Evolutionary conservation across 139 green algal genomes (phyloP).

Genomic region (Zygnema cylindricum): DNA sequence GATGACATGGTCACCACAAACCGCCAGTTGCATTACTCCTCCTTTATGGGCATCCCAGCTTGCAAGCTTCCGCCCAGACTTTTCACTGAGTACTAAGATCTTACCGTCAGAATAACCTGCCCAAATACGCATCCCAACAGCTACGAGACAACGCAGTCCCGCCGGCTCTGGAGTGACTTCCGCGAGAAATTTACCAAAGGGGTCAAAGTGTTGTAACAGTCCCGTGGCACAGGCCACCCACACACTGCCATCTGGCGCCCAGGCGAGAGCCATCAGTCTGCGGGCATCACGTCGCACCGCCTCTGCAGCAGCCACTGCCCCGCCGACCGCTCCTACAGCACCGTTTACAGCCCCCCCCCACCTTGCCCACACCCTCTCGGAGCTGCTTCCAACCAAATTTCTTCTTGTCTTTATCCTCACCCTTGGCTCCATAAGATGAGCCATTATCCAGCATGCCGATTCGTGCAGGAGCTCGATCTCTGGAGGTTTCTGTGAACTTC

Average conservation of each 20-base stretch:
- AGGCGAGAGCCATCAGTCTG: slow-evolving; percentile 31
- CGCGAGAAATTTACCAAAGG: not conserved
- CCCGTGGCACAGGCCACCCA: slow-evolving; percentile 38
- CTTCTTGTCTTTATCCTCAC: not conserved
- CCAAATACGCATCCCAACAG: slow-evolving; percentile 46
- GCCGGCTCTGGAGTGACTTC: slow-evolving; percentile 6
- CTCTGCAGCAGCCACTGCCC: no score
- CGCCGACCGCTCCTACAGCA: no score
- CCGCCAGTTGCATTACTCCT: slow-evolving; percentile 10
- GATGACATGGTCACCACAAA: slow-evolving; percentile 25
- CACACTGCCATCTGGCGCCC: slow-evolving; percentile 33
- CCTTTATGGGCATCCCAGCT: slow-evolving; percentile 41
- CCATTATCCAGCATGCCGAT: not conserved
- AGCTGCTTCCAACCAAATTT: no score
- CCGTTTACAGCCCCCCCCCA: no score
- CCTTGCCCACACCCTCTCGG: no score
- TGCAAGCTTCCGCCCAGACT: slow-evolving; percentile 9
- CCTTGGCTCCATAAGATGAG: not conserved
- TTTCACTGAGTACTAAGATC: slow-evolving; percentile 19
- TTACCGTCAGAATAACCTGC: slow-evolving; percentile 39
- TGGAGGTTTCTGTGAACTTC: not conserved
- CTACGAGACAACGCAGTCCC: slow-evolving; percentile 20
- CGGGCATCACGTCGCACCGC: not conserved
- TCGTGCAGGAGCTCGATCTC: not conserved
- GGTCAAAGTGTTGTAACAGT: slow-evolving; percentile 40